Evolutionary conservation across 2,329 filamentous ascomycete genomes (phyloP).

Genomic region (Colletotrichum cordylinicola): DNA sequence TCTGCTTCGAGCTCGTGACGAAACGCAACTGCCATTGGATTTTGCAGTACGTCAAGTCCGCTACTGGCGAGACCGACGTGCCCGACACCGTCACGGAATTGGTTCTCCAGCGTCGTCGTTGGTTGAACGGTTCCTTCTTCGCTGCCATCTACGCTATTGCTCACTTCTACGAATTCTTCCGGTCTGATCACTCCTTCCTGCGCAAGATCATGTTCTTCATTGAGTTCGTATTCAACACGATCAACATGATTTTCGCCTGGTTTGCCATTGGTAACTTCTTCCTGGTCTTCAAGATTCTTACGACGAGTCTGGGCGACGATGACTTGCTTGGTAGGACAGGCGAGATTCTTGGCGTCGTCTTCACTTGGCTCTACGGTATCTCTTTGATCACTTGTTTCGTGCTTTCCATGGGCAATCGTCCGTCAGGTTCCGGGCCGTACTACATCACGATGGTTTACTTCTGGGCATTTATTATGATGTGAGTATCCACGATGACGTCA

Average conservation of each 20-base stretch:
- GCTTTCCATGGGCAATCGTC: slow-evolving; percentile 90
- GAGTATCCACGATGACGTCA: slow-evolving; percentile 40
- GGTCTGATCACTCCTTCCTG: slow-evolving; percentile 86
- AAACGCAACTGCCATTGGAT: slow-evolving; percentile 99
- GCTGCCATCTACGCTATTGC: slow-evolving; percentile 93
- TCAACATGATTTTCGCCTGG: slow-evolving; percentile 99
- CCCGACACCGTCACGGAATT: slow-evolving; percentile 93
- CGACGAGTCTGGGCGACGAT: slow-evolving; percentile 76
- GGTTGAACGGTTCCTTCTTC: slow-evolving; percentile 98
- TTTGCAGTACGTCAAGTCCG: slow-evolving; percentile 96
- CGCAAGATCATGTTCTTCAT: slow-evolving; percentile 90
- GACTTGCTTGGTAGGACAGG: slow-evolving; percentile 79
- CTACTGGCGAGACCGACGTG: slow-evolving; percentile 95
- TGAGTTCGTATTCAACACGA: slow-evolving; percentile 92
- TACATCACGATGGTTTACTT: slow-evolving; percentile 99
- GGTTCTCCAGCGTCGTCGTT: slow-evolving; percentile 93
- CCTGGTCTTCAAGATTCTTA: slow-evolving; percentile 96
- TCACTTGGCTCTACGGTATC: slow-evolving; percentile 95
- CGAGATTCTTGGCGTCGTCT: slow-evolving; percentile 83
- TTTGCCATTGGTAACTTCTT: slow-evolving; percentile 99
- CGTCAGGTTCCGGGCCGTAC: slow-evolving; percentile 89
- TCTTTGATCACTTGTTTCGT: slow-evolving; percentile 95
- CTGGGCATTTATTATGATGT: slow-evolving; percentile 95
- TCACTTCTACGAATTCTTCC: slow-evolving; percentile 96
- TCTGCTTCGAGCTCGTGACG: slow-evolving; percentile 97